Conservation (phyloP, 2,329 filamentous ascomycete species). For the Neurospora sp. region DNA sequence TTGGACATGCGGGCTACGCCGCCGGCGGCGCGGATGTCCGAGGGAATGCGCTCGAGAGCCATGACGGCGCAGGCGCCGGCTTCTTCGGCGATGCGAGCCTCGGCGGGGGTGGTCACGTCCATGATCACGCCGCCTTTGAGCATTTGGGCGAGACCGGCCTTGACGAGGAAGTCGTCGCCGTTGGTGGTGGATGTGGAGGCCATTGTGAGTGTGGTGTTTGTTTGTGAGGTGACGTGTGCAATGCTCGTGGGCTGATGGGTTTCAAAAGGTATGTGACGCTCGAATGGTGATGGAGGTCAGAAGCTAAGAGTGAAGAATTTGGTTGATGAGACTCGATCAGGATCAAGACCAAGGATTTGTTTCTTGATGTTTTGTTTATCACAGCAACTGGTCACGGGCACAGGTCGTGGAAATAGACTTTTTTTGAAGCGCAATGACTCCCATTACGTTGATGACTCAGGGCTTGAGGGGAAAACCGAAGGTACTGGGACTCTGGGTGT, state of each 20-base stretch:
- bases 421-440: neutral
- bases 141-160: slow-evolving; percentile 94
- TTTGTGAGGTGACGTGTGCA: neutral
- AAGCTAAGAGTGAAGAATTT: neutral
- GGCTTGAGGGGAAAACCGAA: neutral
- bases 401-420: neutral
- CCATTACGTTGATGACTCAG: neutral
- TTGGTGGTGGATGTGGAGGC: slow-evolving; percentile 12
- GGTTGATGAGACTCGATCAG: neutral
- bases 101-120: slow-evolving; percentile 91
- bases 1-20: slow-evolving; percentile 97
- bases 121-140: slow-evolving; percentile 99
- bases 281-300: no score
- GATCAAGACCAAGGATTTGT: neutral
- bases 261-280: no score
- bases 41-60: slow-evolving; percentile 94
- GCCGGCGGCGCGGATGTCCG: slow-evolving; percentile 86
- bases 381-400: neutral
- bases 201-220: slow-evolving; percentile 7
- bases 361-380: neutral
- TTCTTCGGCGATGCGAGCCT: slow-evolving; percentile 95
- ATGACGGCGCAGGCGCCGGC: slow-evolving; percentile 94
- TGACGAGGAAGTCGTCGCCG: slow-evolving; percentile 63
- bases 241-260: no score
- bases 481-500: neutral